These are phyloP conservation scores for Candida sonorensis DNA, from an alignment of 805 yeast genomes.

Conservation along the genomic window DNA sequence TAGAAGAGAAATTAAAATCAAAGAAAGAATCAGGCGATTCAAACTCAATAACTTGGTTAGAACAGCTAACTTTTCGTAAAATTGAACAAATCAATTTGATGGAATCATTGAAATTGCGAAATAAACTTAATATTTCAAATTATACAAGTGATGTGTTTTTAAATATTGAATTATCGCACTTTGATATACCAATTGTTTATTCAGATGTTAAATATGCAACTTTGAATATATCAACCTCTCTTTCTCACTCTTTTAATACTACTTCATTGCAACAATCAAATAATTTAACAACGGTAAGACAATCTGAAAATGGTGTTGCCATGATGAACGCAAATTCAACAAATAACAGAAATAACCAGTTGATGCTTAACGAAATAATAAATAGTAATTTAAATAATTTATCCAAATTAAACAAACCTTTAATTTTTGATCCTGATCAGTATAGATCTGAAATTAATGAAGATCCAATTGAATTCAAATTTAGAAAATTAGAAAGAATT, in stretches of 20 bases:
- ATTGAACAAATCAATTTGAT: conserved; percentile 35
- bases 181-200: conserved; percentile 67
- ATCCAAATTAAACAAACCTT: conserved; percentile 7
- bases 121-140: conserved; percentile 7
- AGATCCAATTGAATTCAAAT: conserved; percentile 87
- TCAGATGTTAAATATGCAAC: conserved; percentile 46
- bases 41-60: conserved; percentile 64
- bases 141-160: conserved; percentile 12
- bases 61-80: conserved; percentile 51
- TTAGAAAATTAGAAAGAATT: conserved; percentile 75
- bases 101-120: conserved; percentile 5
- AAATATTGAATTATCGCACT: conserved; percentile 51
- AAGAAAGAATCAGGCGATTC: conserved; percentile 64
- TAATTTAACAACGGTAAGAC: no score
- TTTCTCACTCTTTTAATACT: conserved; percentile 16
- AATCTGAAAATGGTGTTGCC: no score
- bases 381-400: conserved; percentile 14
- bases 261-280: no score
- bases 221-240: conserved; percentile 20
- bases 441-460: conserved; percentile 32
- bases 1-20: conserved; percentile 51
- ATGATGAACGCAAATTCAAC: no score
- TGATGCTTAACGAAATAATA: conserved; percentile 19
- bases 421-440: conserved; percentile 66
- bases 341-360: conserved; percentile 13